phyloP scores from a whole-genome alignment of 129 eudicot species.

The Tagetes erecta region DNA sequence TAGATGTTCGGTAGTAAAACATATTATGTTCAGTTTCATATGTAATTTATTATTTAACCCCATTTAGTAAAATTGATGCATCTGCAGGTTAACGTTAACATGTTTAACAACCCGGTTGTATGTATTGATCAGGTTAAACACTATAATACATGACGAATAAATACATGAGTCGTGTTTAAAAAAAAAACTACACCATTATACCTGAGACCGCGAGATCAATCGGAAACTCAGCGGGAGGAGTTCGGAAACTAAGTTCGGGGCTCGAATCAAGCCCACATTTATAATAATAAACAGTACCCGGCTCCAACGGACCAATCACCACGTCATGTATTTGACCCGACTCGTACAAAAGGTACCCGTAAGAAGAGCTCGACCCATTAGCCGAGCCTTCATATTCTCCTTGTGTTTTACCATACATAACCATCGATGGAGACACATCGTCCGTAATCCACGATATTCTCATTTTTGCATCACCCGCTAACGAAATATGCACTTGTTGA shows the following conservation, averaged over 20 bases:
- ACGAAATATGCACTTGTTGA: slow-evolving; percentile 55
- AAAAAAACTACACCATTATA: not conserved
- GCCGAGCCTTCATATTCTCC: slow-evolving; percentile 31
- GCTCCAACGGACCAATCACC: slow-evolving; percentile 63
- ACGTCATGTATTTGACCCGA: slow-evolving; percentile 66
- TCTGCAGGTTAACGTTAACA: no score
- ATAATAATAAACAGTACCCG: slow-evolving; percentile 57
- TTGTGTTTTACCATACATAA: slow-evolving; percentile 51
- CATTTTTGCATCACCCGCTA: slow-evolving; percentile 55
- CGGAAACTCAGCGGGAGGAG: slow-evolving; percentile 71
- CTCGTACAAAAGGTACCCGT: slow-evolving; percentile 38
- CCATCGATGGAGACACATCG: slow-evolving; percentile 41
- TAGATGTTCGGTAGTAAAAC: no score
- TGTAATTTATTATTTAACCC: no score
- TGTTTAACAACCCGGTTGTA: no score
- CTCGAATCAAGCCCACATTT: slow-evolving; percentile 47
- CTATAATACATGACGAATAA: no score
- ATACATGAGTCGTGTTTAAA: no score
- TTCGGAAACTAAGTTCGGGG: slow-evolving; percentile 54
- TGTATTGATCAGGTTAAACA: no score
- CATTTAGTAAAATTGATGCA: no score
- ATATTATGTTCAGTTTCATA: no score
- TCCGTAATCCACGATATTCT: slow-evolving; percentile 71
- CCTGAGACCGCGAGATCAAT: slow-evolving; percentile 58
- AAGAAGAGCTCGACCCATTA: slow-evolving; percentile 46